Evolutionary conservation across 805 yeast genomes (phyloP).

Genomic region (Myxozyma nipponensis): DNA sequence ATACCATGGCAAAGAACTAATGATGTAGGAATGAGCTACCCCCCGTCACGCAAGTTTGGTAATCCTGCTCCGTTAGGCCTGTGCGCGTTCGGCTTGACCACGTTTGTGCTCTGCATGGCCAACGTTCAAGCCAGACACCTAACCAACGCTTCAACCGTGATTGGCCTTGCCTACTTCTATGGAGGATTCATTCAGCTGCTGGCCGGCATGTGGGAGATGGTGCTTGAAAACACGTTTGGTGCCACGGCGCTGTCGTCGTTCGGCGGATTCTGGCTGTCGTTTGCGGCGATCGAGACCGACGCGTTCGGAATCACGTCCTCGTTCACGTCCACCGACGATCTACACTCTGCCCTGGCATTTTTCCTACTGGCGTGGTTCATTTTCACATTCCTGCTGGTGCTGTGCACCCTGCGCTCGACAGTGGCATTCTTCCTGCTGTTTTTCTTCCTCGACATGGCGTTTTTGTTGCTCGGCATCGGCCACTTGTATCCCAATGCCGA

Average conservation of each 20-base stretch:
- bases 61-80: slow-evolving; percentile 67
- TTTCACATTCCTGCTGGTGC: slow-evolving; percentile 52
- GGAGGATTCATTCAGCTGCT: slow-evolving; percentile 59
- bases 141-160: slow-evolving; percentile 49
- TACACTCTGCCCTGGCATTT: slow-evolving; percentile 53
- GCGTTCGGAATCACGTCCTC: slow-evolving; percentile 60
- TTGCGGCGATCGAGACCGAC: slow-evolving; percentile 54
- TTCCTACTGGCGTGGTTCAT: slow-evolving; percentile 60
- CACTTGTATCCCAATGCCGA: slow-evolving; percentile 40
- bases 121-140: slow-evolving; percentile 56
- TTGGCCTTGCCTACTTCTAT: slow-evolving; percentile 57
- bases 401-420: slow-evolving; percentile 61
- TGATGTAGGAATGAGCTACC: slow-evolving; percentile 25
- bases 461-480: slow-evolving; percentile 52
- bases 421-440: slow-evolving; percentile 58
- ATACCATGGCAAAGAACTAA: too few relatives aligned
- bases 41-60: slow-evolving; percentile 56
- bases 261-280: slow-evolving; percentile 71
- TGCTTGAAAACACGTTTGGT: slow-evolving; percentile 63
- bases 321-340: slow-evolving; percentile 40
- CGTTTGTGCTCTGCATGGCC: slow-evolving; percentile 55
- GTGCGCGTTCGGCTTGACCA: slow-evolving; percentile 58
- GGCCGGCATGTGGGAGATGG: slow-evolving; percentile 66
- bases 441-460: slow-evolving; percentile 51
- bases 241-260: slow-evolving; percentile 58